A percentile compares a stretch with the other conserved stretches of the same genome.
phyloP scores from a whole-genome alignment of 805 yeast genomes.

The Monosporozyma servazzii region DNA sequence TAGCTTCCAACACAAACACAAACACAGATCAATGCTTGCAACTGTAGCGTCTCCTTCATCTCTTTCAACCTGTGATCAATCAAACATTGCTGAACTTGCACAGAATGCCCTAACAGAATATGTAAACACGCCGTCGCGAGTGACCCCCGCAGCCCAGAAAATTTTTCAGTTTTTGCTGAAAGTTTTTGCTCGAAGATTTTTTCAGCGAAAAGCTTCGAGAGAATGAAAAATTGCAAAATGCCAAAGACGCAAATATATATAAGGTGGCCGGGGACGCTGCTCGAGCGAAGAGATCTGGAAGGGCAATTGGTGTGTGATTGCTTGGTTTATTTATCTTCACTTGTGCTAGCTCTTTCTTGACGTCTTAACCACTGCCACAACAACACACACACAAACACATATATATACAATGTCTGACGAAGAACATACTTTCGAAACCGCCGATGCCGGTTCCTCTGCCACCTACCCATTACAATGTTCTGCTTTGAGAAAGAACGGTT shows the following conservation, averaged over 20 bases:
- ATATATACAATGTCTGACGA: slow-evolving; percentile 28
- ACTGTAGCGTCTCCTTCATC: too few relatives aligned
- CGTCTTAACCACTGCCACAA: too few relatives aligned
- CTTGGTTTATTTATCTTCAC: neutral
- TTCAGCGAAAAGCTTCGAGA: neutral
- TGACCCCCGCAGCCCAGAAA: neutral
- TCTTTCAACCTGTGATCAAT: too few relatives aligned
- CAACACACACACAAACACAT: neutral
- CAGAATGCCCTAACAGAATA: neutral
- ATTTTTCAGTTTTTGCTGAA: too few relatives aligned
- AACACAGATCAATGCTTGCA: too few relatives aligned
- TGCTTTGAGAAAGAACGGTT: slow-evolving; percentile 99
- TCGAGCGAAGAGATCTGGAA: neutral
- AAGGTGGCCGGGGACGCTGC: neutral
- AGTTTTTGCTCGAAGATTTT: too few relatives aligned
- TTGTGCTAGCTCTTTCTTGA: too few relatives aligned
- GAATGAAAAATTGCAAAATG: too few relatives aligned
- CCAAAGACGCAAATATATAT: neutral
- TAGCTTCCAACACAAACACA: too few relatives aligned
- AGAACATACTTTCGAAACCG: slow-evolving; percentile 93
- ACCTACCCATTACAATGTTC: slow-evolving; percentile 99
- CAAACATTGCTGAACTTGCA: too few relatives aligned
- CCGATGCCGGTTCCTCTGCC: slow-evolving; percentile 96
- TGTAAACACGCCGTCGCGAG: neutral
- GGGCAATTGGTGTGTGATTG: neutral